A percentile compares a stretch with the other conserved stretches of the same genome.
These are phyloP conservation scores for Fusarium bulbicola DNA, from an alignment of 2,329 filamentous ascomycete species.

Conservation along the genomic window DNA sequence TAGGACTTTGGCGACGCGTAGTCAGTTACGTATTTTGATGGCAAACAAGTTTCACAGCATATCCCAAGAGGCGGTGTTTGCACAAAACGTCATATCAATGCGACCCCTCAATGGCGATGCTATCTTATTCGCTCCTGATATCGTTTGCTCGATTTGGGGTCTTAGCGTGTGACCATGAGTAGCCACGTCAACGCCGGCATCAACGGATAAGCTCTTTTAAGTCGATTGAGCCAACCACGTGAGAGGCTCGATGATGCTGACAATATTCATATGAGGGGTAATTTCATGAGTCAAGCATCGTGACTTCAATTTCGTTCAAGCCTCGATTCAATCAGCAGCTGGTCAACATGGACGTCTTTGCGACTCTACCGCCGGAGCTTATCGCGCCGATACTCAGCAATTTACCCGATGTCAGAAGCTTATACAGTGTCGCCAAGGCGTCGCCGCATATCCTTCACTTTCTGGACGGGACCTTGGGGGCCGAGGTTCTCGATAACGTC, in stretches of 20 bases:
- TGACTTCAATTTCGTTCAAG: background rate
- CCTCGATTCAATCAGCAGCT: background rate
- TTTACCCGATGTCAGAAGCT: conserved; percentile 6
- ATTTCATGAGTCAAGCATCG: background rate
- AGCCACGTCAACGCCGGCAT: background rate
- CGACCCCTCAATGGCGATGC: conserved; percentile 12
- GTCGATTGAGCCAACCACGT: conserved; percentile 2
- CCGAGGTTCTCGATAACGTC: conserved; percentile 5
- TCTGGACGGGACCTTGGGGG: conserved; percentile 3
- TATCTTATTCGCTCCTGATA: conserved; percentile 9
- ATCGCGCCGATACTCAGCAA: conserved; percentile 3
- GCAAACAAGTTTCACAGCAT: background rate
- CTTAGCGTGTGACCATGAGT: background rate
- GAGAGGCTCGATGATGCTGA: conserved; percentile 7
- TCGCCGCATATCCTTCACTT: conserved; percentile 18
- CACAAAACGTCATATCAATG: background rate
- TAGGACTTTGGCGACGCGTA: background rate
- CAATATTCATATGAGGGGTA: conserved; percentile 11
- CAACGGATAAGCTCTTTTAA: background rate
- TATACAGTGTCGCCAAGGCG: background rate
- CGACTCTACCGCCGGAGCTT: conserved; percentile 12
- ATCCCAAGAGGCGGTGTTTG: background rate
- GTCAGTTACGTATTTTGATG: background rate
- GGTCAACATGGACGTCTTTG: conserved; percentile 18
- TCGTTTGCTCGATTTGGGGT: background rate